Evolutionary conservation across 164 flowering plant species (phyloP), one percentile per base, ranked within the genome.

Genomic region (Umbellularia californica): DNA sequence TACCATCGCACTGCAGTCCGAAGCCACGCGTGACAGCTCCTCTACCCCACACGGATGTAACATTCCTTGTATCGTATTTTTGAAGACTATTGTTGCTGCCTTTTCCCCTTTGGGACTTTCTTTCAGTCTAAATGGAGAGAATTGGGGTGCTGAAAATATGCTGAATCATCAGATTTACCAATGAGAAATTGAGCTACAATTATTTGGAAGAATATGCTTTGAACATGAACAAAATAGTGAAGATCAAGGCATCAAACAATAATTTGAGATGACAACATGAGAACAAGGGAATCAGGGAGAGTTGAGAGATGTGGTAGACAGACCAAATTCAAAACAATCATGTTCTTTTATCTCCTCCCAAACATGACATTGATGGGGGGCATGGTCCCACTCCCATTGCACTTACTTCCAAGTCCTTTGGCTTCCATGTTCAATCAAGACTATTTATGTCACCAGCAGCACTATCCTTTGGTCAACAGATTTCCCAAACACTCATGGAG

Each of bases 361-460:
- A 55, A 55, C 60, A 13, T 52, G 58, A 15, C 60, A 55, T 10
- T 63, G 65, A 63, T 63, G 23, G 28, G 22, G 22, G 12, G n/a
- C 5, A 23, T 64, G 67, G 67, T n/a, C 67, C 67, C 66, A 64
- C 22, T 64, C 66, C 66, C 30, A 64, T 64, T 64, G 28, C 67
- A 64, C 27, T 64, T 24, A 64, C 28, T 25, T 64, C 28, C 67
- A 25, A 25, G 25, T 22, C 30, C 67, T 12, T 64, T 1, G 28
- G 28, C 27, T 64, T 64, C 67, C 25, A 11, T 64, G 28, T 64
- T 25, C 5, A 64, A 23, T 64, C 5, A 10, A 25, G 28, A 55
- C 20, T 20, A 19, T 55, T 41, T 41, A 7, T 41, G 47, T 41
- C 47, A 41, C 47, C 47, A 41, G 11, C 47, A 41, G 47, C 47